These are phyloP conservation scores for Cryphonectria radicalis DNA, from an alignment of 2,329 filamentous ascomycete species.

Conservation along the genomic window DNA sequence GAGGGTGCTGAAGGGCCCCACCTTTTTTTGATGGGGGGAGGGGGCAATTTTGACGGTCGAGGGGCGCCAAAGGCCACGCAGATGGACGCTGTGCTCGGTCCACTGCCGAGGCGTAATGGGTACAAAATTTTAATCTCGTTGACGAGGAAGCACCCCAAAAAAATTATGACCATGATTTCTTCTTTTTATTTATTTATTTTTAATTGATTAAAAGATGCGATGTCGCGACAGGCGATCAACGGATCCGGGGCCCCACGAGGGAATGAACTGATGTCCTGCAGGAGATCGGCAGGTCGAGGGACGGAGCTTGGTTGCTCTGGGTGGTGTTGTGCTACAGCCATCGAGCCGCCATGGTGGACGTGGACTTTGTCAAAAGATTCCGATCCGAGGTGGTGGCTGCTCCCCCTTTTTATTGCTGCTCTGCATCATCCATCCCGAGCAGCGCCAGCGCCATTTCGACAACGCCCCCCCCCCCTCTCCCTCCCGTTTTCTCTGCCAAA, in stretches of 20 bases:
- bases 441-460: slow-evolving; percentile 13
- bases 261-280: slow-evolving; percentile 18
- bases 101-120: slow-evolving; percentile 22
- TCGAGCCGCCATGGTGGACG: background rate
- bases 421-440: slow-evolving; percentile 5
- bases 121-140: slow-evolving; percentile 6
- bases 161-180: background rate
- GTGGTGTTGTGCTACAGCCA: background rate
- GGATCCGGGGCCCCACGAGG: background rate
- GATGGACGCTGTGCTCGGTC: slow-evolving; percentile 18
- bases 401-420: slow-evolving; percentile 11
- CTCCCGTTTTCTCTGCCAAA: background rate
- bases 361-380: background rate
- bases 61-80: background rate
- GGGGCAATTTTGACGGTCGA: slow-evolving; percentile 16
- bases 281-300: slow-evolving; percentile 13
- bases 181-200: background rate
- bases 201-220: background rate
- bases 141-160: background rate
- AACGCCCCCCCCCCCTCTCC: background rate
- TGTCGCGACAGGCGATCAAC: slow-evolving; percentile 4
- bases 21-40: background rate
- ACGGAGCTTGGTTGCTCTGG: background rate
- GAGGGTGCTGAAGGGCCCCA: slow-evolving; percentile 5
- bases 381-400: background rate